phyloP scores from a whole-genome alignment of 768 basidiomycete species.

The Naganishia antarctica region DNA sequence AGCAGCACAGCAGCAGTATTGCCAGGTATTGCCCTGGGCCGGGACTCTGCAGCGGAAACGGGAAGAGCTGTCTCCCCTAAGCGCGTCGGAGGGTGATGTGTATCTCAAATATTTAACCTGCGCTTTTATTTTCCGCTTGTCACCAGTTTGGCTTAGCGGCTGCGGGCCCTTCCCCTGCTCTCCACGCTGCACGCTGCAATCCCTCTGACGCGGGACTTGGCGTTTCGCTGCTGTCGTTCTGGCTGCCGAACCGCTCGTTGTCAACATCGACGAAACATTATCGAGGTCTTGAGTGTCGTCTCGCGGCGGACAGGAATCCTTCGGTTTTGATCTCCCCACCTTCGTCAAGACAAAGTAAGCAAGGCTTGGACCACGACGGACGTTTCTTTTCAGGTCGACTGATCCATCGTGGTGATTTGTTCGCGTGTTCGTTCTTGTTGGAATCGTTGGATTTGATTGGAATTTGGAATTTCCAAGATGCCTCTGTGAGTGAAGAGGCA shows the following conservation, averaged over 20 bases:
- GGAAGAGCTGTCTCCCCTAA: no score
- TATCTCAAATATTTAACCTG: no score
- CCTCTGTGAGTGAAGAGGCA: conserved; percentile 25
- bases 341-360: conserved; percentile 23
- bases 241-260: background rate
- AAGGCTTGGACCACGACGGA: background rate
- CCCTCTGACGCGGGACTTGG: no score
- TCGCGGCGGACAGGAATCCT: background rate
- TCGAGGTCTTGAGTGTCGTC: background rate
- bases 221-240: background rate
- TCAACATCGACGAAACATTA: background rate
- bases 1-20: no score
- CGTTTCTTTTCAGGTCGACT: conserved; percentile 22
- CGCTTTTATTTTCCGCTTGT: no score
- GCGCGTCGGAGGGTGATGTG: no score
- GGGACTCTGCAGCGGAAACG: no score
- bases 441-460: conserved; percentile 15
- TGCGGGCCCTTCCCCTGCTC: no score
- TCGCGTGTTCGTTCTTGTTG: conserved; percentile 12
- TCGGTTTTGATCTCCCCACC: conserved; percentile 22
- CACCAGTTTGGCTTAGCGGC: no score
- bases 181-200: no score
- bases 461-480: conserved; percentile 25
- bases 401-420: conserved; percentile 3
- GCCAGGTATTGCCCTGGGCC: no score